phyloP scores from a whole-genome alignment of 768 basidiomycete genomes.

The Macrolepiota dolichaula region DNA sequence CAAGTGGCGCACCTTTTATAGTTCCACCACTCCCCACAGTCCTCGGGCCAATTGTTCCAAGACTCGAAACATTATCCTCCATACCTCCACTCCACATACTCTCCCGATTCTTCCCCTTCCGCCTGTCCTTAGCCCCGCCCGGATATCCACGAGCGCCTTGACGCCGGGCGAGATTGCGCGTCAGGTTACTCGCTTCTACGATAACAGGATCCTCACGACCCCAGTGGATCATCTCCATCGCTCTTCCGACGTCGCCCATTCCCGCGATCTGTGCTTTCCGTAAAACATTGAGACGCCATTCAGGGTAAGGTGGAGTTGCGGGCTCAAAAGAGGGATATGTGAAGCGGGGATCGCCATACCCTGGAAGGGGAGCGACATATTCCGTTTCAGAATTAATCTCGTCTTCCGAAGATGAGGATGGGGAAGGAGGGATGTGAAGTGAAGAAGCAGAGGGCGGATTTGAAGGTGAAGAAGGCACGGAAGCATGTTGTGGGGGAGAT shows the following conservation, averaged over 20 bases:
- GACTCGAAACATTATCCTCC: slow-evolving; percentile 10
- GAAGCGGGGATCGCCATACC: slow-evolving; percentile 5
- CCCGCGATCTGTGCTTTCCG: slow-evolving; percentile 54
- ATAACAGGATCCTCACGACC: slow-evolving; percentile 12
- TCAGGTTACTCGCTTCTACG: not conserved
- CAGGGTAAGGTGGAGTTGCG: slow-evolving; percentile 56
- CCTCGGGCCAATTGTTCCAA: slow-evolving; percentile 11
- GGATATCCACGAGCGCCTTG: slow-evolving; percentile 10
- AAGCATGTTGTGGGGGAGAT: not conserved
- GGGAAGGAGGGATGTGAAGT: slow-evolving; percentile 1
- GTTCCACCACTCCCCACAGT: slow-evolving; percentile 13
- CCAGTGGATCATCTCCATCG: slow-evolving; percentile 42
- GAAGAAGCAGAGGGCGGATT: not conserved
- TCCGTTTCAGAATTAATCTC: slow-evolving; percentile 15
- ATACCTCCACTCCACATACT: not conserved
- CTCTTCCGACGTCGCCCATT: slow-evolving; percentile 52
- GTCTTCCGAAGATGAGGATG: not conserved
- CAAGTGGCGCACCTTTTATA: slow-evolving; percentile 10
- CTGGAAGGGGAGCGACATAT: slow-evolving; percentile 15
- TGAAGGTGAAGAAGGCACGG: not conserved
- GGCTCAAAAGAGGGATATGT: slow-evolving; percentile 19
- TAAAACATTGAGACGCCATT: slow-evolving; percentile 56
- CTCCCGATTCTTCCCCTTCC: slow-evolving; percentile 15
- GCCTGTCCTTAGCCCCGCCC: slow-evolving; percentile 10
- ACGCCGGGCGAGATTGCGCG: slow-evolving; percentile 3